These are phyloP conservation scores for Medicago truncatula DNA, from an alignment of 306 rosid species.

Conservation along the genomic window DNA sequence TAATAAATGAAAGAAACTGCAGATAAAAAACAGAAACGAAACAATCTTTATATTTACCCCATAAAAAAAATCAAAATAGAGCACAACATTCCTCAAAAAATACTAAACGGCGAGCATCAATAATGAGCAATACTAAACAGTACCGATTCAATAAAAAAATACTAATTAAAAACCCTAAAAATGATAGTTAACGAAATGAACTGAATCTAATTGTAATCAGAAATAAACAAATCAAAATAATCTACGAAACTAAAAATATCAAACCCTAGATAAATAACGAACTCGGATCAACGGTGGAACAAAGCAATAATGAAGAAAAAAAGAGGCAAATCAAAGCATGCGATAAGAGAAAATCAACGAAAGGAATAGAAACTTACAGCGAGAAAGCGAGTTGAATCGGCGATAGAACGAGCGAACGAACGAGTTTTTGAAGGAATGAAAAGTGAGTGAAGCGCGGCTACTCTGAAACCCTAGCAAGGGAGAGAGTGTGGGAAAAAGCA, in stretches of 20 bases:
- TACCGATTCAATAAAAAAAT: neutral
- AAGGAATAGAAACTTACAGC: slow-evolving; percentile 36
- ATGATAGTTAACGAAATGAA: neutral
- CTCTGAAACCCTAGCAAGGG: slow-evolving; percentile 88
- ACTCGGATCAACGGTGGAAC: slow-evolving; percentile 40
- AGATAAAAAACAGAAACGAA: neutral
- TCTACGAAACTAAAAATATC: neutral
- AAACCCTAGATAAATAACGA: slow-evolving; percentile 12
- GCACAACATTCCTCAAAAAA: neutral
- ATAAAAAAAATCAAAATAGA: slow-evolving; percentile 4
- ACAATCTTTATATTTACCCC: neutral
- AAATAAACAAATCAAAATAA: neutral
- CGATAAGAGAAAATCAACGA: neutral
- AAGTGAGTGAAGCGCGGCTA: slow-evolving; percentile 58
- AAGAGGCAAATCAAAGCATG: neutral
- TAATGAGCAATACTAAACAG: slow-evolving; percentile 2
- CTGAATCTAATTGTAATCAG: slow-evolving; percentile 40
- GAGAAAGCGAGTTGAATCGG: slow-evolving; percentile 50
- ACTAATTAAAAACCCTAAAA: neutral
- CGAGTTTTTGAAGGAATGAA: slow-evolving; percentile 28
- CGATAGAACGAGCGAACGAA: neutral
- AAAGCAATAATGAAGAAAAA: neutral
- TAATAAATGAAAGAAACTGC: neutral
- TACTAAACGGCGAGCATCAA: neutral
- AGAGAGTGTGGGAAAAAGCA: slow-evolving; percentile 63